Conservation (phyloP, 495 filamentous ascomycete genomes). For the Pseudotulostoma volvatum region DNA sequence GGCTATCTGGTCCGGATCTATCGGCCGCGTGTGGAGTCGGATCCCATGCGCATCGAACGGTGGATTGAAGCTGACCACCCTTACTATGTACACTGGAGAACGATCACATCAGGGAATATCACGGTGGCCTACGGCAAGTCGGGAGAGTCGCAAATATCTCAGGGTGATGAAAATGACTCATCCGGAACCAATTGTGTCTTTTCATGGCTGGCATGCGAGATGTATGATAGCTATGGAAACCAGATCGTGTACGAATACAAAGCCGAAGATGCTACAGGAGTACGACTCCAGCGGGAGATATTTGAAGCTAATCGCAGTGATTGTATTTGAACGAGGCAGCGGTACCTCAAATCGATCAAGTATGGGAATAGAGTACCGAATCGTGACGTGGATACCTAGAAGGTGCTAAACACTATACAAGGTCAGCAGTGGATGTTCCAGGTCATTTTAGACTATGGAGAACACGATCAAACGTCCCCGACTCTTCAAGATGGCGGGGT, state of each 20-base stretch:
- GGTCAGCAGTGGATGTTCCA: slow-evolving; percentile 17
- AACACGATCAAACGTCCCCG: slow-evolving; percentile 9
- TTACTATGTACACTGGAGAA: slow-evolving; percentile 9
- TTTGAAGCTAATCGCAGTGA: slow-evolving; percentile 3
- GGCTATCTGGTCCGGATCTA: slow-evolving; percentile 7
- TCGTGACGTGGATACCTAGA: not conserved
- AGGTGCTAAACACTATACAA: slow-evolving; percentile 12
- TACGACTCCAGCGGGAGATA: not conserved
- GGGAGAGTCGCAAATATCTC: slow-evolving; percentile 3
- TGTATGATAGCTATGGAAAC: slow-evolving; percentile 9
- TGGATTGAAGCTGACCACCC: slow-evolving; percentile 3
- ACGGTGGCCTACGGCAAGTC: slow-evolving; percentile 4
- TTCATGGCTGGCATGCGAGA: slow-evolving; percentile 6
- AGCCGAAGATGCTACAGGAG: slow-evolving; percentile 6
- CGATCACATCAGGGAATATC: slow-evolving; percentile 7
- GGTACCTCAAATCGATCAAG: slow-evolving; percentile 13
- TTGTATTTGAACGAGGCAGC: slow-evolving; percentile 1
- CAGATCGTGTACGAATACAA: slow-evolving; percentile 7
- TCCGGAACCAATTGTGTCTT: slow-evolving; percentile 3
- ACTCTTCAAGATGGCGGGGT: not conserved
- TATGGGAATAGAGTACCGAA: not conserved
- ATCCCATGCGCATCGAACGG: slow-evolving; percentile 11
- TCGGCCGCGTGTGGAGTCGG: slow-evolving; percentile 6
- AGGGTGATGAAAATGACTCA: not conserved
- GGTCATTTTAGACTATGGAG: slow-evolving; percentile 24